Percentiles rank a stretch among this genome's conserved stretches.
Conservation (phyloP, 2,329 filamentous ascomycete genomes). For the Paecilomyces dactylethromorphus region DNA sequence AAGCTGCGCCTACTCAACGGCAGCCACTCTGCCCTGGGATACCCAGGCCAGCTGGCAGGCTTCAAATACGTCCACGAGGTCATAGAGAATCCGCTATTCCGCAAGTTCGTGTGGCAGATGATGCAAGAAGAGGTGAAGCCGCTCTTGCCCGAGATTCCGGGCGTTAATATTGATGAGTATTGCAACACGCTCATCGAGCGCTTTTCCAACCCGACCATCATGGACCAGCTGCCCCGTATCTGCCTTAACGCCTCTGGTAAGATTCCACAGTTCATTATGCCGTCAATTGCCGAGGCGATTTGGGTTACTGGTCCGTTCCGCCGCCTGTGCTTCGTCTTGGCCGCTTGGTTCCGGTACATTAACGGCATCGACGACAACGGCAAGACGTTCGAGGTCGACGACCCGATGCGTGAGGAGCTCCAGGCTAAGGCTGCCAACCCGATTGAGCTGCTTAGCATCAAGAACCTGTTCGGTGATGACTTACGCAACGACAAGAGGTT, state of each 20-base stretch:
- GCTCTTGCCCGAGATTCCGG: slow-evolving; percentile 44
- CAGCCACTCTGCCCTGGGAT: slow-evolving; percentile 47
- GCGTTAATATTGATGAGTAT: slow-evolving; percentile 48
- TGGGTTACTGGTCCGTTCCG: slow-evolving; percentile 39
- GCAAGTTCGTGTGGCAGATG: slow-evolving; percentile 47
- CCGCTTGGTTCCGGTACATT: slow-evolving; percentile 47
- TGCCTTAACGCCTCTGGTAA: slow-evolving; percentile 49
- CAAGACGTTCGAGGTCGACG: slow-evolving; percentile 34
- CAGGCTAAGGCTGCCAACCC: slow-evolving; percentile 42
- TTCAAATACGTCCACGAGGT: slow-evolving; percentile 52
- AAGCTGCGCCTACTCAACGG: slow-evolving; percentile 51
- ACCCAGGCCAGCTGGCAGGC: slow-evolving; percentile 46
- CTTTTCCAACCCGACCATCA: slow-evolving; percentile 52
- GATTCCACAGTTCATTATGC: slow-evolving; percentile 43
- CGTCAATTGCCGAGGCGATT: slow-evolving; percentile 36
- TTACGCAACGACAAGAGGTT: slow-evolving; percentile 45
- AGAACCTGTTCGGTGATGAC: slow-evolving; percentile 47
- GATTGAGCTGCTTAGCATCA: slow-evolving; percentile 38
- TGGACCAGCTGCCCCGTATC: slow-evolving; percentile 49
- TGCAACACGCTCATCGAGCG: slow-evolving; percentile 49
- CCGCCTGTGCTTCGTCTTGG: slow-evolving; percentile 44
- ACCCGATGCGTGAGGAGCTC: slow-evolving; percentile 45
- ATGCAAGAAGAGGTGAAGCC: slow-evolving; percentile 52
- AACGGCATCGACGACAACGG: slow-evolving; percentile 46
- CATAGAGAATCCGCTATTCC: slow-evolving; percentile 43